Base-by-base conservation (phyloP, 768 basidiomycete genomes). In the Daedaleopsis nitida region DNA sequence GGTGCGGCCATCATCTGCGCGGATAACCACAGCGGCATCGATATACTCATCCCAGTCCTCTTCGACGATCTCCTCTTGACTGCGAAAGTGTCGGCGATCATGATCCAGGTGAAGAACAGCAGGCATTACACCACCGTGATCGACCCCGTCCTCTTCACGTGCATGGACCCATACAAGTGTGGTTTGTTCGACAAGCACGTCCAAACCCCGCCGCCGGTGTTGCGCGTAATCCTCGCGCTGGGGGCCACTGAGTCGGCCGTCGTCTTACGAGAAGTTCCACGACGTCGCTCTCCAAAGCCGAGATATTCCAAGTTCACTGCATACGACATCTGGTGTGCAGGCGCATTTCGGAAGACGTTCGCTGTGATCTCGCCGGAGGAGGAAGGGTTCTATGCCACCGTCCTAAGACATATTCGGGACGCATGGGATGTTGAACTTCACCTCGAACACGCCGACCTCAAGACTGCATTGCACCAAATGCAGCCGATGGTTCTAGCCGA, bases 1-100 rank as follows among this genome's bases (percentile, higher is more conserved):
- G 73, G 74, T 19, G 72, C 69, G 9, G 73, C 70, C 21, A 57
- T 69, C 47, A 16, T 74, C 52, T 75, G 74, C 58, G 66, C 66
- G 1, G 55, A 65, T 50, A 52, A 54, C 49, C 69, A 67, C 43
- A 3, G 21, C 24, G 74, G 67, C 21, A 47, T 75, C 49, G 68
- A 74, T 48, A 61, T 70, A 27, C 27, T 73, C 43, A 59, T 75
- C 35, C 74, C 72, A 16, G 57, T 73, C 45, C 42, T 69, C 21
- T 65, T 59, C 42, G 21, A 54, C 5, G 64, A 54, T 21, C 24
- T 55, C 10, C n/a, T 68, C 39, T 9, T 16, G 34, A 17, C 19
- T 12, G 34, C 23, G 17, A 24, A 42, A 19, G 49, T 44, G 16
- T 71, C 65, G n/a, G 66, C 60, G n/a, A 65, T 74, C 57, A 49